Evolutionary conservation across 257 asterid species (phyloP).

Genomic region (Ilex asprella): DNA sequence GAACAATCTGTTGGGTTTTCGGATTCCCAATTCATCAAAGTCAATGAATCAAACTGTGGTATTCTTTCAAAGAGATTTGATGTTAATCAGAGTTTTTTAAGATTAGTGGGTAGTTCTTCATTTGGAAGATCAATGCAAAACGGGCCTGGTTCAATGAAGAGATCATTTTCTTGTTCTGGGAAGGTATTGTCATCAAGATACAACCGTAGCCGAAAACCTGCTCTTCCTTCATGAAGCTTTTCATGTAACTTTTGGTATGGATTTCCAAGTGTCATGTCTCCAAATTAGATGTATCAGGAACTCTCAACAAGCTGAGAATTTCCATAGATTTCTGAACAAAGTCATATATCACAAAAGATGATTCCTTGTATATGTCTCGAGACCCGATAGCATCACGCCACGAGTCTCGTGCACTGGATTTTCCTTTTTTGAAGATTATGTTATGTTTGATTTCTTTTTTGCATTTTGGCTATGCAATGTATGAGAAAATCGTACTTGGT

Average conservation of each 20-base stretch:
- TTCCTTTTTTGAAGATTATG: no score
- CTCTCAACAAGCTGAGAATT: conserved; percentile 8
- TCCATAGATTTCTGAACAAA: no score
- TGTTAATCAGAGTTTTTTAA: conserved; percentile 12
- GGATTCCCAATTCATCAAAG: conserved; percentile 10
- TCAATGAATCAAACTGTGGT: conserved; percentile 5
- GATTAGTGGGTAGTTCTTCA: conserved; percentile 24
- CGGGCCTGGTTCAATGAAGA: conserved; percentile 28
- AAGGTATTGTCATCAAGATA: conserved; percentile 34
- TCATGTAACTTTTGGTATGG: background rate
- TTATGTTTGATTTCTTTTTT: no score
- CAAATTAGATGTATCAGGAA: background rate
- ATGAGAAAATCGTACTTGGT: no score
- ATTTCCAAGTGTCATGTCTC: background rate
- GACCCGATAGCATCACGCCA: no score
- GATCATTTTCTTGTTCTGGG: conserved; percentile 59
- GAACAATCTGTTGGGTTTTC: conserved; percentile 15
- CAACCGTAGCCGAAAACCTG: conserved; percentile 20
- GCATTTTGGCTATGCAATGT: no score
- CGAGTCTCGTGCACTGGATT: no score
- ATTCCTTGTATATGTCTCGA: no score
- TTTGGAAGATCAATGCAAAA: conserved; percentile 13
- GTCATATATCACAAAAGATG: no score
- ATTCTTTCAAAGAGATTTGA: conserved; percentile 14
- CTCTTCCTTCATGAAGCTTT: conserved; percentile 9